phyloP scores from a whole-genome alignment of 352 stramenopile genomes.

The Pythium monospermum region DNA sequence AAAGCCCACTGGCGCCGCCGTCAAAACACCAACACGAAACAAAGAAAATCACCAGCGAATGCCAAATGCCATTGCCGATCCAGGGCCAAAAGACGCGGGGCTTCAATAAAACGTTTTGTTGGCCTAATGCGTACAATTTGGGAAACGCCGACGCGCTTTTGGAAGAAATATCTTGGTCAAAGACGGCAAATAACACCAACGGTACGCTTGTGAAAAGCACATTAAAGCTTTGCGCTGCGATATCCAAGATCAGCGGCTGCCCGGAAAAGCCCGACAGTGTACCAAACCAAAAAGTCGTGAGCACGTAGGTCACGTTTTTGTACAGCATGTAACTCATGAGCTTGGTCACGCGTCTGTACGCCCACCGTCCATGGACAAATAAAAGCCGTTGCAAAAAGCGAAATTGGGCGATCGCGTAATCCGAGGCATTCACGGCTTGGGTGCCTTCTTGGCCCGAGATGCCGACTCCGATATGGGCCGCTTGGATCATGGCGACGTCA shows the following conservation, averaged over 20 bases:
- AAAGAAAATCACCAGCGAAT: conserved; percentile 81
- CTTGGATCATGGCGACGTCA: conserved; percentile 95
- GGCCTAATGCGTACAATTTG: conserved; percentile 58
- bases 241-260: conserved; percentile 71
- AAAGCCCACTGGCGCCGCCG: conserved; percentile 10
- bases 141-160: conserved; percentile 61
- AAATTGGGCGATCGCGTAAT: conserved; percentile 94
- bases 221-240: conserved; percentile 80
- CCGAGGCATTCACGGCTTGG: conserved; percentile 90
- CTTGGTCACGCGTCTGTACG: conserved; percentile 89
- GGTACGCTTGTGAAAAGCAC: conserved; percentile 76
- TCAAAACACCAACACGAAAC: conserved; percentile 61
- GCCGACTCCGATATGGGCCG: conserved; percentile 88
- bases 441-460: conserved; percentile 91
- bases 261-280: conserved; percentile 75
- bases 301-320: conserved; percentile 90
- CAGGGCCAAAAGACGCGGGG: conserved; percentile 77
- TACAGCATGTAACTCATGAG: conserved; percentile 94
- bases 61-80: conserved; percentile 80
- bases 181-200: conserved; percentile 70
- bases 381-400: conserved; percentile 89
- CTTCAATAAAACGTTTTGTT: conserved; percentile 55
- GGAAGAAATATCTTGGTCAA: conserved; percentile 74
- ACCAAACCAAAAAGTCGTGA: conserved; percentile 84
- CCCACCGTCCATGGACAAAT: conserved; percentile 91